These are phyloP conservation scores for Candida coleopterorum DNA, from an alignment of 805 yeast genomes.

Conservation along the genomic window DNA sequence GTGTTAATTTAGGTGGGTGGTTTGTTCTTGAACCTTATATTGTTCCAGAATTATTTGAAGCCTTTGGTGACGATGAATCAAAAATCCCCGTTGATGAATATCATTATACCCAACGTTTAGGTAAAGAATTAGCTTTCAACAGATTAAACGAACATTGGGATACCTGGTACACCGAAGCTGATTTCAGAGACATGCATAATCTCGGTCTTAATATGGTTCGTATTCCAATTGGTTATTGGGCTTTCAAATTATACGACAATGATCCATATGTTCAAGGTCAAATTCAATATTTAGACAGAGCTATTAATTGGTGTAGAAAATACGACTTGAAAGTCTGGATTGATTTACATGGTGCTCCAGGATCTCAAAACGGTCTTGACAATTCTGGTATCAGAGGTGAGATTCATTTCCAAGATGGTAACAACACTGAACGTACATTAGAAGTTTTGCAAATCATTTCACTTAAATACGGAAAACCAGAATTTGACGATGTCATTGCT, in stretches of 20 bases:
- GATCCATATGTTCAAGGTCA: constrained; percentile 93
- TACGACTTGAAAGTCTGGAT: constrained; percentile 75
- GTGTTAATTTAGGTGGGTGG: constrained; percentile 91
- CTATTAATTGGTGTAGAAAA: constrained; percentile 68
- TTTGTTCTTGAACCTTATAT: constrained; percentile 82
- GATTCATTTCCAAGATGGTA: constrained; percentile 50
- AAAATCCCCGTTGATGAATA: constrained; percentile 79
- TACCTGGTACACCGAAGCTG: constrained; percentile 69
- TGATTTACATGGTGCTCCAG: constrained; percentile 95
- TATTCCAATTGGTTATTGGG: constrained; percentile 96
- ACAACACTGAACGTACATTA: constrained; percentile 51
- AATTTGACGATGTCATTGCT: constrained; percentile 65
- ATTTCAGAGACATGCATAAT: constrained; percentile 53
- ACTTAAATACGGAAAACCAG: constrained; percentile 56
- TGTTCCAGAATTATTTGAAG: constrained; percentile 69
- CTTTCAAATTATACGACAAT: constrained; percentile 51
- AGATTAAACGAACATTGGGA: constrained; percentile 70
- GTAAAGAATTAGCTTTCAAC: constrained; percentile 49
- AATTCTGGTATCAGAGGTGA: constrained; percentile 81
- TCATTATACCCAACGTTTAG: constrained; percentile 57
- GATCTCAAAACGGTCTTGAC: constrained; percentile 94
- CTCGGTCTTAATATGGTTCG: constrained; percentile 81
- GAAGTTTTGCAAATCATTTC: constrained; percentile 52
- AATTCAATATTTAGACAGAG: constrained; percentile 63
- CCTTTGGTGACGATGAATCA: constrained; percentile 25